Conservation (phyloP, 352 stramenopile species). For the Lagenidium sp. region DNA sequence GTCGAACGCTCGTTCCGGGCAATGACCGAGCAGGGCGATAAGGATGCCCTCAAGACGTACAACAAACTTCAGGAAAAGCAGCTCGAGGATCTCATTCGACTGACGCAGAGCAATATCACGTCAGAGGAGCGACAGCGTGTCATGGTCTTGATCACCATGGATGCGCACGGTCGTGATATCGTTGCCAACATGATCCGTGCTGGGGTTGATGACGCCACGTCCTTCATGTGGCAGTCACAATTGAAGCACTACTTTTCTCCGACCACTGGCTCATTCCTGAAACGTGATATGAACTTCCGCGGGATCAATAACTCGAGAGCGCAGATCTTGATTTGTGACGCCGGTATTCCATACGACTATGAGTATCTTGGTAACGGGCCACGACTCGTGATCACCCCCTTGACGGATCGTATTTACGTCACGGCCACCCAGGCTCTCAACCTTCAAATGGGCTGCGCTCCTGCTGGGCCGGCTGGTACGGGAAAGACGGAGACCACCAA, state of each 20-base stretch:
- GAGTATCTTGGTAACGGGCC: slow-evolving; percentile 95
- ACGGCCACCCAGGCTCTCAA: slow-evolving; percentile 94
- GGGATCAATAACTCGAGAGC: slow-evolving; percentile 67
- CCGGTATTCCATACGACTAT: slow-evolving; percentile 94
- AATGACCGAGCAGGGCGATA: slow-evolving; percentile 64
- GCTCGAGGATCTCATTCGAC: slow-evolving; percentile 90
- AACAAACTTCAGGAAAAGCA: slow-evolving; percentile 90
- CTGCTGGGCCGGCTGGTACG: slow-evolving; percentile 79
- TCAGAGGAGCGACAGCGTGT: slow-evolving; percentile 90
- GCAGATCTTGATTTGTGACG: slow-evolving; percentile 89
- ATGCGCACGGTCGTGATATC: slow-evolving; percentile 92
- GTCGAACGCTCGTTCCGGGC: slow-evolving; percentile 80
- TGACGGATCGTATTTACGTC: slow-evolving; percentile 96
- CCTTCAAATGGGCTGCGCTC: slow-evolving; percentile 82
- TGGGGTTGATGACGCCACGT: slow-evolving; percentile 70
- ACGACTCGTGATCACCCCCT: slow-evolving; percentile 91
- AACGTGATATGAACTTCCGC: slow-evolving; percentile 86
- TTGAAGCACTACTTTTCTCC: slow-evolving; percentile 94
- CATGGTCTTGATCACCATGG: slow-evolving; percentile 96
- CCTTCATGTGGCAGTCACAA: slow-evolving; percentile 94
- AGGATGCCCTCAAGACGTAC: slow-evolving; percentile 86
- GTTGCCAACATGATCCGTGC: slow-evolving; percentile 93
- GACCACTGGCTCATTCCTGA: slow-evolving; percentile 80
- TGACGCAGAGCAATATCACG: slow-evolving; percentile 89
- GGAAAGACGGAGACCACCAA: slow-evolving; percentile 96